These are phyloP conservation scores for Phytophthora ramorum DNA, from an alignment of 352 stramenopile genomes.

Conservation along the genomic window DNA sequence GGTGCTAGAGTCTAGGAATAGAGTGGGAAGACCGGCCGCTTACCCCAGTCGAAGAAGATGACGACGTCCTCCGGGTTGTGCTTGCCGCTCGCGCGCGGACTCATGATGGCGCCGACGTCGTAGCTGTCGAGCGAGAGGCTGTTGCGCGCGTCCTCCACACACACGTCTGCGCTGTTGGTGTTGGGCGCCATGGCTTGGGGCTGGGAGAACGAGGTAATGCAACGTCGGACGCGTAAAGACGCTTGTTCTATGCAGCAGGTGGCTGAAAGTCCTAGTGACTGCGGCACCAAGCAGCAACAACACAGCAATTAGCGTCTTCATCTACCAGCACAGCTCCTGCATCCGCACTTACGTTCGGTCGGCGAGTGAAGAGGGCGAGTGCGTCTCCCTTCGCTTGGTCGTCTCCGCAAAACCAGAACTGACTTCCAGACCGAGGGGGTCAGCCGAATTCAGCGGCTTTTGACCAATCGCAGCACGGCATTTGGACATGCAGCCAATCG, in stretches of 20 bases:
- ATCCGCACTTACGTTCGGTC: constrained; percentile 28
- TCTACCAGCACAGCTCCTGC: not conserved
- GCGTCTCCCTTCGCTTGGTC: constrained; percentile 10
- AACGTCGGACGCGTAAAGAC: constrained; percentile 18
- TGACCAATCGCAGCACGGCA: constrained; percentile 4
- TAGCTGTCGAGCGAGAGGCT: constrained; percentile 64
- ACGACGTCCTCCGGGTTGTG: constrained; percentile 64
- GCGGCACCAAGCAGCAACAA: constrained; percentile 11
- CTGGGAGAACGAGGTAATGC: constrained; percentile 8
- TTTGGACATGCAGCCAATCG: not conserved
- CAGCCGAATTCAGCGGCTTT: constrained; percentile 17
- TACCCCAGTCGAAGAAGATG: constrained; percentile 91
- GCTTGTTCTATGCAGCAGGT: constrained; percentile 25
- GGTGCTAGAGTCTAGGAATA: not conserved
- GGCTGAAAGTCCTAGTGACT: constrained; percentile 29
- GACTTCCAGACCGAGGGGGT: constrained; percentile 42
- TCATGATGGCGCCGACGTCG: constrained; percentile 49
- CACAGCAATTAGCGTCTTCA: not conserved
- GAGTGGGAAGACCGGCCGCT: constrained; percentile 12
- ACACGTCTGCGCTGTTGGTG: constrained; percentile 64
- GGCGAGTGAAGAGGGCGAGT: constrained; percentile 14
- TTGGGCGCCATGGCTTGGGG: constrained; percentile 61
- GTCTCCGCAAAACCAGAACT: constrained; percentile 69
- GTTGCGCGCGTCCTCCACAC: constrained; percentile 62
- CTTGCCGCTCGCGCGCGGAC: constrained; percentile 38